Evolutionary conservation across 1,139 yeast species (phyloP).

Genomic region (Groenewaldozyma auringiensis): DNA sequence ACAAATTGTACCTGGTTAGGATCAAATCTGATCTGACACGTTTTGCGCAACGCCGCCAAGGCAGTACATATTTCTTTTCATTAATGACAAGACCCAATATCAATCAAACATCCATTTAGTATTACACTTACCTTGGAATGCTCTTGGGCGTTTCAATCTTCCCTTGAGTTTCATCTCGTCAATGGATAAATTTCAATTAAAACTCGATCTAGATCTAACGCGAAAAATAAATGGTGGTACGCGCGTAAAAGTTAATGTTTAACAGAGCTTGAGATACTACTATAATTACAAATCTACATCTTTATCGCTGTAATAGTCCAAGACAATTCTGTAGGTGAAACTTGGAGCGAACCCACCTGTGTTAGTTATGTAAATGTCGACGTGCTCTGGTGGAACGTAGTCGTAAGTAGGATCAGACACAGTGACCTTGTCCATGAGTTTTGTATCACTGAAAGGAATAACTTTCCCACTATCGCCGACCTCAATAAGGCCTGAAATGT

Average conservation of each 20-base stretch:
- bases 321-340: conserved; percentile 86
- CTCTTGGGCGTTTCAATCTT: conserved; percentile 14
- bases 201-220: no score
- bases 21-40: conserved; percentile 19
- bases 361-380: conserved; percentile 90
- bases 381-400: conserved; percentile 87
- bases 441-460: conserved; percentile 58
- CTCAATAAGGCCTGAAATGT: conserved; percentile 78
- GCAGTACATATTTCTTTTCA: conserved; percentile 20
- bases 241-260: no score
- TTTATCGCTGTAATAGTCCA: conserved; percentile 86
- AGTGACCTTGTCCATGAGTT: conserved; percentile 59
- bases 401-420: conserved; percentile 90
- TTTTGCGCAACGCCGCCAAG: conserved; percentile 20
- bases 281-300: conserved; percentile 35
- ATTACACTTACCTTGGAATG: conserved; percentile 14
- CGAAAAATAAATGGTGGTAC: no score
- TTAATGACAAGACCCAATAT: not conserved
- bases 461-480: conserved; percentile 91
- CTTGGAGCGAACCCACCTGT: conserved; percentile 96
- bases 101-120: no score
- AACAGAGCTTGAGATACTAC: no score
- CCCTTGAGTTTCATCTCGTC: conserved; percentile 19
- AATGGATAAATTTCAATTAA: no score
- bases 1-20: conserved; percentile 17